Conservation (phyloP, 2,329 filamentous ascomycete genomes). For the Chrysosphaeria jannelii region DNA sequence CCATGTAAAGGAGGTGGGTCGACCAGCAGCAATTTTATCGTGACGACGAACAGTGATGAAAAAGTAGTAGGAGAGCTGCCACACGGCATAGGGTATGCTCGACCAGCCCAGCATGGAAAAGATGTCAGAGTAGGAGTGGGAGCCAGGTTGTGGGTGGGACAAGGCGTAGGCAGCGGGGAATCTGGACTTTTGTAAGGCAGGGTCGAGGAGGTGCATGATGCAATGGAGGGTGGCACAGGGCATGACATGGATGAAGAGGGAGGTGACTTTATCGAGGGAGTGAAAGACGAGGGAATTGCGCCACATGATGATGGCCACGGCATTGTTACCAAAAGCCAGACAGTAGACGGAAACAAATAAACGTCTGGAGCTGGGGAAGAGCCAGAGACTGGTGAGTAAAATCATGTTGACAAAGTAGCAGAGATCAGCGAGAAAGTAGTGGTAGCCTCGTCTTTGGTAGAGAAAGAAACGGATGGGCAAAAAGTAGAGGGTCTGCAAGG, state of each 20-base stretch:
- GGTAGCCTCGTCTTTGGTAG: conserved; percentile 73
- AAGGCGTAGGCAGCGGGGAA: conserved; percentile 75
- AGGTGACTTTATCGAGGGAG: conserved; percentile 91
- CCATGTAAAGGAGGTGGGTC: conserved; percentile 94
- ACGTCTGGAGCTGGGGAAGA: conserved; percentile 68
- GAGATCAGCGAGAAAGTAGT: conserved; percentile 89
- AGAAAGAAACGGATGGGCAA: conserved; percentile 88
- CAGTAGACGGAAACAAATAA: conserved; percentile 83
- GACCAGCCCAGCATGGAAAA: conserved; percentile 81
- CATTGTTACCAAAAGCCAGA: conserved; percentile 84
- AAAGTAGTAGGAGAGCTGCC: conserved; percentile 83
- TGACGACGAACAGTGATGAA: conserved; percentile 84
- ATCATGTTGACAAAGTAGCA: conserved; percentile 97
- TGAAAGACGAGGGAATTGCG: conserved; percentile 95
- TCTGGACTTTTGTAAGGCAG: conserved; percentile 29
- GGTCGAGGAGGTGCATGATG: conserved; percentile 52
- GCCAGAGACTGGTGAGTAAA: conserved; percentile 55
- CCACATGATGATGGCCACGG: conserved; percentile 96
- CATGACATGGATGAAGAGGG: conserved; percentile 99
- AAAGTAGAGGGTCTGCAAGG: conserved; percentile 62
- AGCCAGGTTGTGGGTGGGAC: conserved; percentile 35
- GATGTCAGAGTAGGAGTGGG: conserved; percentile 48
- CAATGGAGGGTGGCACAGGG: conserved; percentile 82
- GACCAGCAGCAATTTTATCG: conserved; percentile 83
- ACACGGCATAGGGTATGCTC: conserved; percentile 68